These are phyloP conservation scores for Starmerella apicola DNA, from an alignment of 805 yeast genomes.

Conservation along the genomic window DNA sequence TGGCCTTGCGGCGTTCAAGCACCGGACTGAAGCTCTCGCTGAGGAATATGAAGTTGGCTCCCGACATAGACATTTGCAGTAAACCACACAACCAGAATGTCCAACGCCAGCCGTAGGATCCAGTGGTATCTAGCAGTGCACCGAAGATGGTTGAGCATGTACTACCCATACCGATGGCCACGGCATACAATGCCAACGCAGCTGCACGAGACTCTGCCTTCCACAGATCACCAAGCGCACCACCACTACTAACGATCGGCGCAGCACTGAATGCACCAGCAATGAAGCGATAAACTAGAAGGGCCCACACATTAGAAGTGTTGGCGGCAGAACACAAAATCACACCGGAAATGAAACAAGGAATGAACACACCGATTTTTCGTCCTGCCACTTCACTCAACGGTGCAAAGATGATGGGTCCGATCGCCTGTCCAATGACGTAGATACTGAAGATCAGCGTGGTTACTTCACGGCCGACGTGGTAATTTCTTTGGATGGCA, in stretches of 20 bases:
- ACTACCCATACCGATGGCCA: constrained; percentile 36
- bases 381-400: constrained; percentile 47
- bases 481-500: constrained; percentile 35
- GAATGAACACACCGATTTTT: constrained; percentile 37
- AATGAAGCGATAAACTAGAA: constrained; percentile 37
- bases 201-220: constrained; percentile 39
- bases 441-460: constrained; percentile 42
- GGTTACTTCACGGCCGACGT: constrained; percentile 35
- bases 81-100: constrained; percentile 41
- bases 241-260: constrained; percentile 52
- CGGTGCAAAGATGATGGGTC: constrained; percentile 49
- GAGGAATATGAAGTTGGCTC: constrained; percentile 29
- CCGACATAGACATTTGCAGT: constrained; percentile 27
- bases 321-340: constrained; percentile 29
- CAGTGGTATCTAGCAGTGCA: constrained; percentile 27
- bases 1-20: constrained; percentile 55
- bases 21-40: constrained; percentile 31
- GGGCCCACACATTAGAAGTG: constrained; percentile 36
- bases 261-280: constrained; percentile 52
- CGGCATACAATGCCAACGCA: constrained; percentile 39
- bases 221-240: constrained; percentile 49
- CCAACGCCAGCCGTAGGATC: constrained; percentile 47
- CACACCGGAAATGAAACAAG: constrained; percentile 37
- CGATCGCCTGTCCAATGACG: constrained; percentile 49
- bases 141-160: constrained; percentile 36